A percentile compares a stretch with the other conserved stretches of the same genome.
Conservation (phyloP, 192 early-diverging fungal species). For the Dispira parvispora region DNA sequence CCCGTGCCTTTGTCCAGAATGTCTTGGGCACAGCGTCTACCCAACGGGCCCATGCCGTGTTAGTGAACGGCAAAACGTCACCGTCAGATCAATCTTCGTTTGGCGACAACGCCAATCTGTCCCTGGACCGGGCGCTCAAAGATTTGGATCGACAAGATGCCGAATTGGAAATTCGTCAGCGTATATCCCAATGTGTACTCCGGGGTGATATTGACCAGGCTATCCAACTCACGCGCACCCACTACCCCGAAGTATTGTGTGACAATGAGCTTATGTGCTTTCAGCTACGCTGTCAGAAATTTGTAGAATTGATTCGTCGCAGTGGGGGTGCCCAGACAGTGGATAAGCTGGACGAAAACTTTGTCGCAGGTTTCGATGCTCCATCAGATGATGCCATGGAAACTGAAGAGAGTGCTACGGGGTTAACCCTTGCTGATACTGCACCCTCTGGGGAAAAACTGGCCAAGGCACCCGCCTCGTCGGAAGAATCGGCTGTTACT, state of each 20-base stretch:
- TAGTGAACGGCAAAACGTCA: not conserved
- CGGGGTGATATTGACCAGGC: constrained; percentile 63
- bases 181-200: constrained; percentile 38
- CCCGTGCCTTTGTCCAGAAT: constrained; percentile 41
- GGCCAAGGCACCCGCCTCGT: constrained; percentile 15
- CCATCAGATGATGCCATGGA: not conserved
- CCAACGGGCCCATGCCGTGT: constrained; percentile 5
- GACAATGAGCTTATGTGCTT: constrained; percentile 51
- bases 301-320: constrained; percentile 64
- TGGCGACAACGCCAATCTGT: constrained; percentile 1
- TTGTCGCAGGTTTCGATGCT: not conserved
- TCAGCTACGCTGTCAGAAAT: constrained; percentile 64
- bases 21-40: constrained; percentile 12
- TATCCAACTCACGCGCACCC: constrained; percentile 38
- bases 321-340: constrained; percentile 15
- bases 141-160: constrained; percentile 19
- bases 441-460: constrained; percentile 12
- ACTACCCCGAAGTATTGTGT: constrained; percentile 49
- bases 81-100: not conserved
- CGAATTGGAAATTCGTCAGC: constrained; percentile 18
- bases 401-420: constrained; percentile 16
- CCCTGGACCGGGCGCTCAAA: constrained; percentile 14
- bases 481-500: not conserved
- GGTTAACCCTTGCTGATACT: constrained; percentile 16
- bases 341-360: constrained; percentile 10